Evolutionary conservation across 495 filamentous ascomycete genomes (phyloP), one percentile per base, ranked within the genome.

Genomic region (Xylaria sp.): DNA sequence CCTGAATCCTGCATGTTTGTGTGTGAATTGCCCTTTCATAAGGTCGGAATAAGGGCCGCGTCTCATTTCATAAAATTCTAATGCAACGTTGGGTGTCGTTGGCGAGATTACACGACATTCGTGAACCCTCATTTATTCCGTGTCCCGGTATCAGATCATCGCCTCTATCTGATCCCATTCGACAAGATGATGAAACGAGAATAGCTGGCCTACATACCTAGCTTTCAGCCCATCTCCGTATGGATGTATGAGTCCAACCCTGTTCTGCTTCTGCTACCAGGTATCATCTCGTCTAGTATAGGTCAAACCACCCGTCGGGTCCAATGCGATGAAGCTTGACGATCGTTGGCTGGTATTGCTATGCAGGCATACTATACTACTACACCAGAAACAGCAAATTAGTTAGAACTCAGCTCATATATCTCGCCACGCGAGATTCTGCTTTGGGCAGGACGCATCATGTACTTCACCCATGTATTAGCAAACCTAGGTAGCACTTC

Each of bases 391-490:
- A n/a, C 4, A 29, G 59, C 37, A 43, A 43, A 43, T 41, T 43
- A 26, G n/a, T n/a, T 17, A 17, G 2, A 14, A 61, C 37, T 43
- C 59, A 29, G 59, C 21, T 62, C 59, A 43, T 33, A 40, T 24
- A 29, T 46, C 44, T 31, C 43, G 31, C 44, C 44, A 52, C 29
- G 44, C 26, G 43, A 65, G 26, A 35, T 65, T 40, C 59, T 37
- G 12, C 44, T 26, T 50, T 33, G 57, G 44, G 24, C 15, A 21
- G n/a, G 33, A 67, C 33, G 21, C 35, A 55, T 55, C 63, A 55
- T 55, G 64, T 37, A 21, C 24, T 21, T 59, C 33, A 21, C 21
- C 21, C 26, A 62, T 44, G 59, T 68, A 68, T 31, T 33, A 14
- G 24, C 37, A 35, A 58, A 44, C 52, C 40, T 59, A 59, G 24